Conservation (phyloP, 2,329 filamentous ascomycete genomes). For the Leptosphaerulina australis region DNA sequence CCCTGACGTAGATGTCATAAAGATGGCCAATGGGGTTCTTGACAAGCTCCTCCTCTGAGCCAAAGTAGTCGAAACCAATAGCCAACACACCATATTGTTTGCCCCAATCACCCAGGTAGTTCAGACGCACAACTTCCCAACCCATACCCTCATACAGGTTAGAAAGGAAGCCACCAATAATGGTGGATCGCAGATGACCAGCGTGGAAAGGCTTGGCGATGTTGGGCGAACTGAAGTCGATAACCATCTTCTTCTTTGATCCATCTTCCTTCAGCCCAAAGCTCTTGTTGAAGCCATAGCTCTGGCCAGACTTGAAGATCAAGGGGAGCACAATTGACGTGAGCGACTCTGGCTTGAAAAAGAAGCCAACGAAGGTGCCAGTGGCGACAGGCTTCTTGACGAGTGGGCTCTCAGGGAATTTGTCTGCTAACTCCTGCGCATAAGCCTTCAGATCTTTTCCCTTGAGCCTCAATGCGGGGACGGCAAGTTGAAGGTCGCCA, state of each 20-base stretch:
- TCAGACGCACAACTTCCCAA: constrained; percentile 73
- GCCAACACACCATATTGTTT: constrained; percentile 75
- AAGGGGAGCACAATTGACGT: constrained; percentile 70
- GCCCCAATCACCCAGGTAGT: constrained; percentile 82
- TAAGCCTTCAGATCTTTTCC: constrained; percentile 65
- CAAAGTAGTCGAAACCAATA: constrained; percentile 76
- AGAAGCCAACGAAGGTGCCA: constrained; percentile 78
- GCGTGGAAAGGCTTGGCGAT: constrained; percentile 84
- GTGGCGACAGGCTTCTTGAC: constrained; percentile 71
- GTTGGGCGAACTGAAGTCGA: constrained; percentile 86
- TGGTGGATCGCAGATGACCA: constrained; percentile 75
- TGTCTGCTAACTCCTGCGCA: constrained; percentile 60
- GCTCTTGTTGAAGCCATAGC: constrained; percentile 68
- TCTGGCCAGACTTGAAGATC: constrained; percentile 65
- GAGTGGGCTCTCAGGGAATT: constrained; percentile 76
- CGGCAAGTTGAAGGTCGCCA: constrained; percentile 78
- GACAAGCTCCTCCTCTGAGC: constrained; percentile 71
- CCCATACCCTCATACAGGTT: constrained; percentile 72
- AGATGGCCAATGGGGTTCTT: constrained; percentile 81
- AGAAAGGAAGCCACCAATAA: constrained; percentile 74
- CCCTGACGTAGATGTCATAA: constrained; percentile 80
- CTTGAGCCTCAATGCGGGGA: constrained; percentile 79
- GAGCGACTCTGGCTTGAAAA: constrained; percentile 74
- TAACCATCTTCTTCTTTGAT: constrained; percentile 70
- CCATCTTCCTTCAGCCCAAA: constrained; percentile 65